Evolutionary conservation across 805 yeast species (phyloP), one percentile per base, ranked within the genome.

Genomic region (Hanseniaspora vineae): DNA sequence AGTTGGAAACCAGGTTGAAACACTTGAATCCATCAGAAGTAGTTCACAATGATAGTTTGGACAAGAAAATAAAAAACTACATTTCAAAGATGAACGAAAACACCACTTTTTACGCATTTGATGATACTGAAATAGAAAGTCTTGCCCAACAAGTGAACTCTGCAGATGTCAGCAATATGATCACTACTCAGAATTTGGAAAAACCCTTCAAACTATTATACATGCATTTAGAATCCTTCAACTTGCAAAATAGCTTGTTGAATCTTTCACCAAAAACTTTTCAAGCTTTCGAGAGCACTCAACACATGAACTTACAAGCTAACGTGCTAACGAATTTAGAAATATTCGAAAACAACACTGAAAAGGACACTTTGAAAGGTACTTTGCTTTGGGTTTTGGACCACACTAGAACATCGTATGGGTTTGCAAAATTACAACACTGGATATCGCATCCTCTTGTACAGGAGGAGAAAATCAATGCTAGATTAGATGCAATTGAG

Each of bases 1-100:
- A 81, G 52, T 63, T 90, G 18, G 88, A 84, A 51, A 84, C 94
- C 0, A 65, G 97, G 47, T 60, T 87, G 8, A 65, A 76, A 42
- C 87, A 85, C 60, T 64, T 89, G 50, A 76, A 76, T 40, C 97
- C 97, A 0, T 74, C 80, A 39, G 97, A 90, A 60, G 71, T 85
- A 12, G 51, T 88, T 1, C 54, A 52, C 3, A 20, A 35, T n/a
- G 46, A 45, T 9, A 35, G 20, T n/a, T 20, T 32, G 17, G 23
- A 75, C 2, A 54, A 58, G 9, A 67, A 61, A 47, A 65, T 74
- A 2, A 49, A 50, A 37, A 53, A 51, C 47, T 46, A 48, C 23
- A 14, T 46, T 2, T 20, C 40, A 42, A 14, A 42, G 35, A 31
- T 23, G 11, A 32, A 35, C 37, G 10, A 31, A 12, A 14, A 40